Percentiles rank a stretch among this genome's conserved stretches.
Conservation (phyloP, 768 basidiomycete species). For the Kwoniella botswanensis region DNA sequence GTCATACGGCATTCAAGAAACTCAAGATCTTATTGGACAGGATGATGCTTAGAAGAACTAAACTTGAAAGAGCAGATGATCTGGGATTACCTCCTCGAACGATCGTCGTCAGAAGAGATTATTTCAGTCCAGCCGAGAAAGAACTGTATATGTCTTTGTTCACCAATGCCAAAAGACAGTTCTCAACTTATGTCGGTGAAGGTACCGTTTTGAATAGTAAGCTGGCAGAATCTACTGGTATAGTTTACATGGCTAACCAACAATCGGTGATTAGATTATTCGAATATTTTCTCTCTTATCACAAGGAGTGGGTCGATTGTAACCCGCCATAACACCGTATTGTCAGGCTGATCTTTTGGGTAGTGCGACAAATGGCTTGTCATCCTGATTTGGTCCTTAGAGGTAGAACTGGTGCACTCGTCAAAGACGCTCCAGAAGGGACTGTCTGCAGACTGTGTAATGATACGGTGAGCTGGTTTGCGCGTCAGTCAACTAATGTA, state of each 20-base stretch:
- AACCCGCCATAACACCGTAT: no score
- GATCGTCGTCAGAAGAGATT: constrained; percentile 83
- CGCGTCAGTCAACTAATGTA: no score
- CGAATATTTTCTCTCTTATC: constrained; percentile 65
- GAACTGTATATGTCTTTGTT: constrained; percentile 90
- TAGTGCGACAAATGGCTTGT: constrained; percentile 60
- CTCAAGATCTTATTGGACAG: constrained; percentile 83
- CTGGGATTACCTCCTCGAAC: constrained; percentile 91
- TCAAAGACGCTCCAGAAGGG: constrained; percentile 69
- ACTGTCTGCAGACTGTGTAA: constrained; percentile 94
- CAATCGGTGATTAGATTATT: constrained; percentile 49
- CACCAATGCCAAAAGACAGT: constrained; percentile 89
- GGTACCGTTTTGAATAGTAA: constrained; percentile 91
- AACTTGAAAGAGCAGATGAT: constrained; percentile 95
- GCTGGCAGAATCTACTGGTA: constrained; percentile 50
- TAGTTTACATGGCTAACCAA: not conserved
- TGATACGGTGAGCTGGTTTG: constrained; percentile 67
- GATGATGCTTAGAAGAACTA: constrained; percentile 77
- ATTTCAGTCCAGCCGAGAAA: constrained; percentile 96
- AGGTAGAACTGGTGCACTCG: constrained; percentile 71
- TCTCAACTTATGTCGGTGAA: constrained; percentile 82
- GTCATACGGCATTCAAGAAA: constrained; percentile 85
- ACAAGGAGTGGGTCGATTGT: constrained; percentile 73
- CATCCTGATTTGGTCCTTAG: constrained; percentile 87
- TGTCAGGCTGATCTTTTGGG: no score